Percentiles rank a stretch among this genome's conserved stretches.
phyloP scores from a whole-genome alignment of 2,329 filamentous ascomycete genomes.

The Trichoderma sp. region DNA sequence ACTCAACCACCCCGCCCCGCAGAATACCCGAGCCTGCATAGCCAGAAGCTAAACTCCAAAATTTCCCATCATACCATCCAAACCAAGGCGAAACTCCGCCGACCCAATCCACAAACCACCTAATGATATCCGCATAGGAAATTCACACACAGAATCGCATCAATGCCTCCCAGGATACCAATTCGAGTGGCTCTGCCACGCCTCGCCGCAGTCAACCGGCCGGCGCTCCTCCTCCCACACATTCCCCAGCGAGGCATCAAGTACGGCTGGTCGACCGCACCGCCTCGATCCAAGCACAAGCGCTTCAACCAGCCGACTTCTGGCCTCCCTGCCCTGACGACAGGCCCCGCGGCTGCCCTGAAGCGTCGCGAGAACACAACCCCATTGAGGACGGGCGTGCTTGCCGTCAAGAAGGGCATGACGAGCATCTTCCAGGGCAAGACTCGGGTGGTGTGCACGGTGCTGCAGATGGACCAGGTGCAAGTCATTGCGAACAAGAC shows the following conservation, averaged over 20 bases:
- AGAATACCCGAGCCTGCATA: constrained; percentile 20
- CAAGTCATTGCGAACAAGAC: constrained; percentile 89
- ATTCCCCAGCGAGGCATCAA: constrained; percentile 50
- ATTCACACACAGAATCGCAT: not conserved
- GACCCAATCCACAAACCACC: not conserved
- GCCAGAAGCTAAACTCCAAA: constrained; percentile 20
- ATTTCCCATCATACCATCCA: constrained; percentile 17
- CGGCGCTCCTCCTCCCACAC: constrained; percentile 42
- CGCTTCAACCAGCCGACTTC: constrained; percentile 60
- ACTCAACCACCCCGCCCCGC: constrained; percentile 10
- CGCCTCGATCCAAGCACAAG: constrained; percentile 49
- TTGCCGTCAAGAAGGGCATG: constrained; percentile 94
- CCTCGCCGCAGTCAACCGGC: constrained; percentile 31
- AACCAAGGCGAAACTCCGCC: not conserved
- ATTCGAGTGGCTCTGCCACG: constrained; percentile 43
- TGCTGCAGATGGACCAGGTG: constrained; percentile 88
- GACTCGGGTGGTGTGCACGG: constrained; percentile 78
- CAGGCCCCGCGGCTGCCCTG: constrained; percentile 60
- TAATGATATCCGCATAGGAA: not conserved
- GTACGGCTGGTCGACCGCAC: constrained; percentile 60
- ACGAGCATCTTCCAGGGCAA: constrained; percentile 82
- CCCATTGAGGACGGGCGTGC: constrained; percentile 71
- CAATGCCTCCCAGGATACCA: constrained; percentile 47
- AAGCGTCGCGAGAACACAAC: constrained; percentile 57
- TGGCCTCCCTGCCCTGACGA: constrained; percentile 55